Evolutionary conservation across 2,329 filamentous ascomycete species (phyloP), one percentile per base, ranked within the genome.

Genomic region (Alternaria triticina): DNA sequence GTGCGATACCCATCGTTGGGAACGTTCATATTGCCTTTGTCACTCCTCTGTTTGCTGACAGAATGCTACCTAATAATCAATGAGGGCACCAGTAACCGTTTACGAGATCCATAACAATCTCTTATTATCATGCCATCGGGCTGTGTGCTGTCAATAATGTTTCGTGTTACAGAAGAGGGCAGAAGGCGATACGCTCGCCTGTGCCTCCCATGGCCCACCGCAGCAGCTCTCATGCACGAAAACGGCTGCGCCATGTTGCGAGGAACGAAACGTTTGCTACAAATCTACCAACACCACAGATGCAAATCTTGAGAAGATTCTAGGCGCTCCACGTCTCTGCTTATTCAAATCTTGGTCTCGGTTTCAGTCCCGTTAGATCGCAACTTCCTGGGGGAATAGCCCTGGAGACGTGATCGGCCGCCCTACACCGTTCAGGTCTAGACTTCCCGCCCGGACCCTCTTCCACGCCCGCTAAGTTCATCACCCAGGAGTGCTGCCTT

Each of bases 101-200:
- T 13, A 2, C 36, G 30, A 25, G 30, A 30, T 44, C 23, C 22
- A 54, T 49, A 59, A 27, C 28, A 20, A 36, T 59, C 49, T 54
- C 11, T 5, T 27, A n/a, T 13, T 40, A 33, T 22, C 36, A 43
- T 52, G 47, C 25, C 28, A 22, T 45, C 20, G n/a, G 28, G 30
- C 43, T 46, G 40, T 47, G 50, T 23, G 57, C 43, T 60, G 36
- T 23, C 27, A 20, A 47, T 30, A 22, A n/a, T 46, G 28, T n/a
- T 36, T 49, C 30, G 60, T 62, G 49, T 33, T 49, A 59, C 44
- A 22, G 22, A 33, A 28, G 3, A 36, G 47, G 25, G 15, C 27
- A 50, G 49, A 27, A 40, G 49, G 63, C 60, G 61, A 58, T 67
- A 67, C 61, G 66, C 64, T 65, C 59, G 59, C 62, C 62, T 67